Evolutionary conservation across 768 basidiomycete species (phyloP).

Genomic region (Artomyces pyxidatus): DNA sequence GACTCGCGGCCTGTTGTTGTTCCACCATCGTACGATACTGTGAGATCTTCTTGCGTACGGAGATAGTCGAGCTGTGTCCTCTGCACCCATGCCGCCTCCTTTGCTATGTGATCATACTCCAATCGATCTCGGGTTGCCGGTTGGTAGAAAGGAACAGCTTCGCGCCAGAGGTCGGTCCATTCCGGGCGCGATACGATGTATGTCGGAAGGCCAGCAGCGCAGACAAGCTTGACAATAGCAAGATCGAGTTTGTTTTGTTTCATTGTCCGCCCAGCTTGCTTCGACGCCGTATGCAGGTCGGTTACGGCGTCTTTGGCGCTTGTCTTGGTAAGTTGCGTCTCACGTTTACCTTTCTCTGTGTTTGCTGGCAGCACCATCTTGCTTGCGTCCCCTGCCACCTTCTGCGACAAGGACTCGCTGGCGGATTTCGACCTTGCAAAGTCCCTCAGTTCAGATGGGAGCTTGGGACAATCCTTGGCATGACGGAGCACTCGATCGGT

Average conservation of each 20-base stretch:
- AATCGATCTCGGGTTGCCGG: not conserved
- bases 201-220: not conserved
- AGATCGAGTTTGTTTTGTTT: not conserved
- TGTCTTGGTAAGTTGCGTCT: not conserved
- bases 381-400: too few relatives aligned
- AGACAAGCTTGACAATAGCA: not conserved
- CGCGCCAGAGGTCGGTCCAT: not conserved
- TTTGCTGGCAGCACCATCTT: too few relatives aligned
- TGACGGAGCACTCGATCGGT: not conserved
- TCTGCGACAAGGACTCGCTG: not conserved
- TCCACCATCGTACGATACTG: not conserved
- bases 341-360: not conserved
- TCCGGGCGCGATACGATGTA: not conserved
- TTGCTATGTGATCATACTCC: not conserved
- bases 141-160: not conserved
- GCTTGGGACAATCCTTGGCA: not conserved
- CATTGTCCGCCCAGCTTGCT: not conserved
- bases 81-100: not conserved
- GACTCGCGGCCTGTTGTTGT: not conserved
- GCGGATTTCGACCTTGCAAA: not conserved
- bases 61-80: not conserved
- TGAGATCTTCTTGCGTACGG: not conserved
- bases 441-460: not conserved
- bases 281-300: not conserved
- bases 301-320: not conserved